Conservation (phyloP, 2,329 filamentous ascomycete species). For the Paracamarosporium sp. region DNA sequence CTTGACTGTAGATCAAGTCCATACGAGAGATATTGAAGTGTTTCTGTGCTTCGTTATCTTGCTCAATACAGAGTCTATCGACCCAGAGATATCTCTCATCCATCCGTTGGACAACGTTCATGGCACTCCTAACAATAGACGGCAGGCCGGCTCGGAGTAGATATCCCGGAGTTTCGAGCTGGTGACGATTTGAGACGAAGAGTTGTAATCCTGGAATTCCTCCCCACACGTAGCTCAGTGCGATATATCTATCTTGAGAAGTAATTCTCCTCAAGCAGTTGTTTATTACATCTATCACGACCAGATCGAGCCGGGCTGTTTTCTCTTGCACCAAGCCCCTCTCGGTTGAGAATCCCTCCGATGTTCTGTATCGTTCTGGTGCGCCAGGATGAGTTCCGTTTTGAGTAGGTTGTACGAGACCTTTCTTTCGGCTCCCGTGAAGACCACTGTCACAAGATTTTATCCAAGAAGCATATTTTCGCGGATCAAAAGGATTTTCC, state of each 20-base stretch:
- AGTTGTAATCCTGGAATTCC: background rate
- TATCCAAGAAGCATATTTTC: no score
- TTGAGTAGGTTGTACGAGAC: no score
- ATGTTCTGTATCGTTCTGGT: no score
- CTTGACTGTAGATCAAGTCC: conserved; percentile 4
- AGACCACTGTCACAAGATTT: no score
- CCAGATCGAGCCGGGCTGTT: background rate
- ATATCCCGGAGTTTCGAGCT: background rate
- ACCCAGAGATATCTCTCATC: conserved; percentile 8
- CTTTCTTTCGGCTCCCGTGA: no score
- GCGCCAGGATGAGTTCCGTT: no score
- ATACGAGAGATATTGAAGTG: conserved; percentile 1
- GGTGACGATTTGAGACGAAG: background rate
- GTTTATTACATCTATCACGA: background rate
- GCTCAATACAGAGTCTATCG: conserved; percentile 6
- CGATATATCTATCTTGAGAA: background rate
- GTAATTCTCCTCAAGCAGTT: background rate
- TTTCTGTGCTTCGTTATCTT: background rate
- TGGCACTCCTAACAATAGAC: background rate
- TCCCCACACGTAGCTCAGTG: background rate
- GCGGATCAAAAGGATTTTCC: no score
- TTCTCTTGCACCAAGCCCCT: no score
- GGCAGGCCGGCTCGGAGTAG: background rate
- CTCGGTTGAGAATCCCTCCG: no score
- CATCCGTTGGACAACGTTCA: background rate